phyloP scores from a whole-genome alignment of 2,329 filamentous ascomycete species.

The Talaromyces atroroseus region DNA sequence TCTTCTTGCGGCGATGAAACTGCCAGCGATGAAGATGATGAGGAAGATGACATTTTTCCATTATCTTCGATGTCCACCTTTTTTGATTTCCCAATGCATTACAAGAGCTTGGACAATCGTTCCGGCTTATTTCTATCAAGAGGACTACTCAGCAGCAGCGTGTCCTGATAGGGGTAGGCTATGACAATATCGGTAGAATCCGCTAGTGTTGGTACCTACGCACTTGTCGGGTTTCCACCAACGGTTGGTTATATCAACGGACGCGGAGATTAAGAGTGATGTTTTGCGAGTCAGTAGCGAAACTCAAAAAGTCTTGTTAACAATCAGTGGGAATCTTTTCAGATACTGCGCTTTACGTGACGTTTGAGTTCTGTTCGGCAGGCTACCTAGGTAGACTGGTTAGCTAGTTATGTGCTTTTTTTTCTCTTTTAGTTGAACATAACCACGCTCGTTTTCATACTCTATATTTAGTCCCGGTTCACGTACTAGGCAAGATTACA shows the following conservation, averaged over 20 bases:
- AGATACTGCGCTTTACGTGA: not conserved
- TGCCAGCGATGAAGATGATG: slow-evolving; percentile 57
- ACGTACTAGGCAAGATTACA: too few relatives aligned
- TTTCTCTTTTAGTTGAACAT: not conserved
- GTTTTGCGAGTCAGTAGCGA: not conserved
- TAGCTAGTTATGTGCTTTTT: slow-evolving; percentile 5
- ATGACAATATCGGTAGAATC: not conserved
- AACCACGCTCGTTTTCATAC: slow-evolving; percentile 8
- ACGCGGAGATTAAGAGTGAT: not conserved
- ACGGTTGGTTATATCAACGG: not conserved
- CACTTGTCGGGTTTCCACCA: not conserved
- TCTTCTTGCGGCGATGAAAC: slow-evolving; percentile 43
- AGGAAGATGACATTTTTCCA: slow-evolving; percentile 52
- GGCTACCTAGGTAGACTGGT: not conserved
- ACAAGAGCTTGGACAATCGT: not conserved
- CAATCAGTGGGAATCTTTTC: not conserved
- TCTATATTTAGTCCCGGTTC: not conserved
- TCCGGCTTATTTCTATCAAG: not conserved
- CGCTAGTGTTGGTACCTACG: not conserved
- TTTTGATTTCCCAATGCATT: not conserved
- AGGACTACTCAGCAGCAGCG: not conserved
- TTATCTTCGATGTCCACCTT: slow-evolving; percentile 31
- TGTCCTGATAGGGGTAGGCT: not conserved
- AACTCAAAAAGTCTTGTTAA: slow-evolving; percentile 2
- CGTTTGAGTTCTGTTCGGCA: not conserved